These are phyloP conservation scores for Dictyostelium firmibasis DNA, from an alignment of 78 protist genomes.

Conservation along the genomic window DNA sequence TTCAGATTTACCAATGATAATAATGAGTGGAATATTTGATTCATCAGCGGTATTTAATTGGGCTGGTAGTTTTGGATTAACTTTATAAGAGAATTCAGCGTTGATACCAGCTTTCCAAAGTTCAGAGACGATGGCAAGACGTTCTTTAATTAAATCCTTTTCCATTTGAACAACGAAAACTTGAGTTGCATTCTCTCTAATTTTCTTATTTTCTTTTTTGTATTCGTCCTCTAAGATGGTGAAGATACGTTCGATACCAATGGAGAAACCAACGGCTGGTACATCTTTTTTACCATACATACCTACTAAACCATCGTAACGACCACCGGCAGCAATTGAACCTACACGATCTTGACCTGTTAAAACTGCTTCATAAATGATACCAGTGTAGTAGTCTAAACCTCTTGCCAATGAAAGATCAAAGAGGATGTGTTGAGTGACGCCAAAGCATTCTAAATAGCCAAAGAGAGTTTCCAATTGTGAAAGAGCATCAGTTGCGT, in stretches of 20 bases:
- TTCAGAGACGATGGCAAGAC: slow-evolving; percentile 55
- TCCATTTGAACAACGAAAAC: slow-evolving; percentile 76
- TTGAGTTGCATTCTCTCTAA: slow-evolving; percentile 49
- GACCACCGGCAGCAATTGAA: slow-evolving; percentile 96
- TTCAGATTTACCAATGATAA: slow-evolving; percentile 88
- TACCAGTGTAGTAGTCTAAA: slow-evolving; percentile 97
- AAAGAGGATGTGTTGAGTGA: slow-evolving; percentile 78
- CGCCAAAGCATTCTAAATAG: slow-evolving; percentile 54
- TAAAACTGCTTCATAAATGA: slow-evolving; percentile 93
- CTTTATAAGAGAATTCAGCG: slow-evolving; percentile 83
- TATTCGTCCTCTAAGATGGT: slow-evolving; percentile 81
- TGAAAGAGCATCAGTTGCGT: slow-evolving; percentile 78
- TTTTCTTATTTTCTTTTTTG: neutral
- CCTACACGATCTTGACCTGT: slow-evolving; percentile 83
- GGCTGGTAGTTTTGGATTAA: slow-evolving; percentile 53
- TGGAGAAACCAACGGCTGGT: slow-evolving; percentile 95
- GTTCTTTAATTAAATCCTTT: slow-evolving; percentile 60
- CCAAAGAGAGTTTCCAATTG: slow-evolving; percentile 73
- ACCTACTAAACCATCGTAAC: slow-evolving; percentile 96
- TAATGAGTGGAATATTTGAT: slow-evolving; percentile 62
- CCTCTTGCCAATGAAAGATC: slow-evolving; percentile 95
- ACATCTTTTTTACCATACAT: slow-evolving; percentile 85
- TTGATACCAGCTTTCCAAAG: slow-evolving; percentile 90
- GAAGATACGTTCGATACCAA: slow-evolving; percentile 96
- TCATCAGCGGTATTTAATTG: slow-evolving; percentile 82